These are phyloP conservation scores for Amanita rimosa DNA, from an alignment of 768 basidiomycete species.

Conservation along the genomic window DNA sequence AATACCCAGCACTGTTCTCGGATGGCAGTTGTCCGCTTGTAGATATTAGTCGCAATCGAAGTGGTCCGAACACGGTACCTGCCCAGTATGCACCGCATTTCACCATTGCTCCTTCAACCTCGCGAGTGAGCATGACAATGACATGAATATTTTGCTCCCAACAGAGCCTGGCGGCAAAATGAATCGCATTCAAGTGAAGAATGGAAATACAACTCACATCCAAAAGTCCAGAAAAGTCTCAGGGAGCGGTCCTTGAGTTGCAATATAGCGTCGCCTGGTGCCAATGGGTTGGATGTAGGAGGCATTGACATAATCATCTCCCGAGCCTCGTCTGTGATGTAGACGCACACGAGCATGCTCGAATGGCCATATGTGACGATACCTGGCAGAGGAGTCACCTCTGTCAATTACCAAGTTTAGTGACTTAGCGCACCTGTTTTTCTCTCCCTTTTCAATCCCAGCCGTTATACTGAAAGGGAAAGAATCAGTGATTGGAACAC, in stretches of 20 bases:
- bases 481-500: constrained; percentile 7
- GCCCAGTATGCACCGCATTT: constrained; percentile 93
- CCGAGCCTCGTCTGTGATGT: constrained; percentile 22
- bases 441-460: constrained; percentile 87
- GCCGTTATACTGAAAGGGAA: constrained; percentile 94
- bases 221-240: constrained; percentile 90
- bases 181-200: background rate
- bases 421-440: constrained; percentile 58
- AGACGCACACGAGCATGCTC: constrained; percentile 88
- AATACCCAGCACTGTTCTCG: constrained; percentile 24
- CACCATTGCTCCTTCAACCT: constrained; percentile 76
- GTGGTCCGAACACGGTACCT: constrained; percentile 54
- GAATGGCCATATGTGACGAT: constrained; percentile 96
- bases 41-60: constrained; percentile 42
- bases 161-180: constrained; percentile 41
- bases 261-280: constrained; percentile 79
- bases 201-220: constrained; percentile 46
- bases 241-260: constrained; percentile 89
- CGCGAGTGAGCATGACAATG: constrained; percentile 93
- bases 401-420: background rate
- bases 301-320: constrained; percentile 90
- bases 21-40: constrained; percentile 20
- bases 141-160: constrained; percentile 95
- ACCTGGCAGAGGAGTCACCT: constrained; percentile 32
- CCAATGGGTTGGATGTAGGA: constrained; percentile 85